These are phyloP conservation scores for Eutrema heterophyllum DNA, from an alignment of 345 rosid genomes.

Conservation along the genomic window DNA sequence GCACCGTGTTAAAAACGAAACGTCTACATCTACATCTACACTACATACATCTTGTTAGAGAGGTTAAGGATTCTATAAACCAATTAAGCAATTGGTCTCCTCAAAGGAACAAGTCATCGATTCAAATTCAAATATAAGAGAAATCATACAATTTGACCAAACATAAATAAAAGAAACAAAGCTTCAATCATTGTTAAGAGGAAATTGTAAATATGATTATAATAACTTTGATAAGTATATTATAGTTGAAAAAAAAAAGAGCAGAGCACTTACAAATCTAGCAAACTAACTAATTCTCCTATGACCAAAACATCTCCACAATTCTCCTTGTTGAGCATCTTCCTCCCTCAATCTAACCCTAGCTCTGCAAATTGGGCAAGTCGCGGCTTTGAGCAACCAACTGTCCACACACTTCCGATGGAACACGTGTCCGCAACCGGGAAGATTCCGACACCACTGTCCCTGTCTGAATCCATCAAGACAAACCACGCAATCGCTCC, in stretches of 20 bases:
- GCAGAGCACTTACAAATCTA: slow-evolving; percentile 40
- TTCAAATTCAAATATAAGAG: not conserved
- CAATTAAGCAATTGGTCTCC: not conserved
- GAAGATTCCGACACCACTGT: slow-evolving; percentile 73
- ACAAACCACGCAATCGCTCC: slow-evolving; percentile 62
- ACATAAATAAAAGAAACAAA: not conserved
- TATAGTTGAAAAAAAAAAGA: not conserved
- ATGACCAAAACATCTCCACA: slow-evolving; percentile 28
- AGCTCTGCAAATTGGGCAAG: slow-evolving; percentile 71
- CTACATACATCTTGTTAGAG: not conserved
- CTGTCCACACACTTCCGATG: slow-evolving; percentile 73
- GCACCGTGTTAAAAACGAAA: not conserved
- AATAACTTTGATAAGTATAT: not conserved
- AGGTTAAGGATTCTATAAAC: not conserved
- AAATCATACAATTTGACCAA: not conserved
- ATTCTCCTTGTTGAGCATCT: slow-evolving; percentile 15
- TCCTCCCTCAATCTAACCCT: slow-evolving; percentile 35
- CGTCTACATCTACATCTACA: slow-evolving; percentile 1
- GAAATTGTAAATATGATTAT: not conserved
- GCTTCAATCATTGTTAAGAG: not conserved
- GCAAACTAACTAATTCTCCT: slow-evolving; percentile 27
- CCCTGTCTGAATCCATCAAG: slow-evolving; percentile 66
- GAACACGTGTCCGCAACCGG: slow-evolving; percentile 69
- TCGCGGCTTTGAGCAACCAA: slow-evolving; percentile 67
- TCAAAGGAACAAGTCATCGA: not conserved